phyloP scores from a whole-genome alignment of 2,329 filamentous ascomycete genomes.

The Fusarium sp. region DNA sequence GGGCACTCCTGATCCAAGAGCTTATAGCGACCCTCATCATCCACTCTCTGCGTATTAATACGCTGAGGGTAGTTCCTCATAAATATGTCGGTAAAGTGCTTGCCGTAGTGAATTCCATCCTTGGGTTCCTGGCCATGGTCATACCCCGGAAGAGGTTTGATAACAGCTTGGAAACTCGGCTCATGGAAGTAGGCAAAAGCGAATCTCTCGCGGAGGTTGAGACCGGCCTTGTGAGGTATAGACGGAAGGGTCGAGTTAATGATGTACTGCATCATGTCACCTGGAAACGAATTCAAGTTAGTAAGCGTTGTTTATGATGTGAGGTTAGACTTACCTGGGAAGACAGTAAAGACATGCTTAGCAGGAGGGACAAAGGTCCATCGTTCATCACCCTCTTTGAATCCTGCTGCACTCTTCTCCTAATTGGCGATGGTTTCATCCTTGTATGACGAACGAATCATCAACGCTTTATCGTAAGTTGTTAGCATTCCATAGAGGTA shows the following conservation, averaged over 20 bases:
- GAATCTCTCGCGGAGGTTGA: conserved; percentile 60
- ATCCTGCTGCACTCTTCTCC: conserved; percentile 56
- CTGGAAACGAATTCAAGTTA: conserved; percentile 37
- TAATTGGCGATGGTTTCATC: conserved; percentile 58
- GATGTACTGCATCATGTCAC: conserved; percentile 64
- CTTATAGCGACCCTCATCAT: conserved; percentile 1
- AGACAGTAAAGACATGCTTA: conserved; percentile 59
- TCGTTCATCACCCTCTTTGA: conserved; percentile 56
- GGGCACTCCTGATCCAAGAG: conserved; percentile 1
- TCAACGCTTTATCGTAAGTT: conserved; percentile 49
- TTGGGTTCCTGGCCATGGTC: conserved; percentile 44
- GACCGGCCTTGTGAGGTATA: conserved; percentile 62
- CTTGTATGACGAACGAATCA: conserved; percentile 56
- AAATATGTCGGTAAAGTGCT: conserved; percentile 64
- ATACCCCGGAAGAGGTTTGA: conserved; percentile 56
- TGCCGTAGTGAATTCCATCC: conserved; percentile 62
- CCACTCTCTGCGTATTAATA: conserved; percentile 53
- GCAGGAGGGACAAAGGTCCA: conserved; percentile 62
- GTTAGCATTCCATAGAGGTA: background rate
- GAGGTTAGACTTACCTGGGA: conserved; percentile 52
- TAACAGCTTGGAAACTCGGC: conserved; percentile 59
- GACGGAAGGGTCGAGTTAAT: conserved; percentile 58
- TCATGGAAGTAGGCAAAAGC: conserved; percentile 64
- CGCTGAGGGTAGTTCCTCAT: conserved; percentile 61
- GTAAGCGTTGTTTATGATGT: background rate